phyloP scores from a whole-genome alignment of 345 rosid genomes.

The Raphanus sativus region DNA sequence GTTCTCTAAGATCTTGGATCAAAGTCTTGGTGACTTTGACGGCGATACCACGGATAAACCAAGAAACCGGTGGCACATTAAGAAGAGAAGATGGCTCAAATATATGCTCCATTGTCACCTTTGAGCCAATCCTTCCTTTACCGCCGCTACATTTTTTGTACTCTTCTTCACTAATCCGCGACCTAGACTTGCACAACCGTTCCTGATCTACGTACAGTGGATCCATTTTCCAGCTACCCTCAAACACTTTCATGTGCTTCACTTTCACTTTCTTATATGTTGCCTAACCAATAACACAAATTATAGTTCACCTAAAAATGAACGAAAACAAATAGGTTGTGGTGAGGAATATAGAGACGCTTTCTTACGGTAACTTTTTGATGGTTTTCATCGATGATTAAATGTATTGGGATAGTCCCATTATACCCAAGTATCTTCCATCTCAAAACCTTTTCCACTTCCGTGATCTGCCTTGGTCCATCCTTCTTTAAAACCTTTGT shows the following conservation, averaged over 20 bases:
- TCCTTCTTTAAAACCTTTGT: constrained; percentile 63
- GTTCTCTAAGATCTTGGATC: constrained; percentile 48
- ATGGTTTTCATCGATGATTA: constrained; percentile 72
- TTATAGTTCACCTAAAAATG: neutral
- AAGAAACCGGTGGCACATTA: constrained; percentile 81
- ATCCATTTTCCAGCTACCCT: constrained; percentile 75
- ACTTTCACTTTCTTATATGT: constrained; percentile 66
- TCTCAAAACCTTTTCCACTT: constrained; percentile 60
- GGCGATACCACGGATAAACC: constrained; percentile 73
- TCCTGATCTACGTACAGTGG: constrained; percentile 59
- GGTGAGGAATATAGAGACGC: neutral
- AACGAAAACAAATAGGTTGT: neutral
- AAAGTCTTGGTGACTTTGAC: constrained; percentile 59
- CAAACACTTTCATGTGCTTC: constrained; percentile 69
- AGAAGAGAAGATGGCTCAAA: constrained; percentile 62
- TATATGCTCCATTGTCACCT: constrained; percentile 63
- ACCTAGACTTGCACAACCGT: constrained; percentile 53
- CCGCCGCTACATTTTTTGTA: constrained; percentile 57
- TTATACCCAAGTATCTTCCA: constrained; percentile 82
- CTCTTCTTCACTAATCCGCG: constrained; percentile 59
- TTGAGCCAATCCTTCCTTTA: constrained; percentile 74
- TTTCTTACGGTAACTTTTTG: constrained; percentile 50
- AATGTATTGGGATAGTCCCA: constrained; percentile 61
- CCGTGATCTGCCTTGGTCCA: constrained; percentile 71
- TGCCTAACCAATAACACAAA: constrained; percentile 43